Conservation (phyloP, 116 monocot genomes). For the Cymodocea nodosa region DNA sequence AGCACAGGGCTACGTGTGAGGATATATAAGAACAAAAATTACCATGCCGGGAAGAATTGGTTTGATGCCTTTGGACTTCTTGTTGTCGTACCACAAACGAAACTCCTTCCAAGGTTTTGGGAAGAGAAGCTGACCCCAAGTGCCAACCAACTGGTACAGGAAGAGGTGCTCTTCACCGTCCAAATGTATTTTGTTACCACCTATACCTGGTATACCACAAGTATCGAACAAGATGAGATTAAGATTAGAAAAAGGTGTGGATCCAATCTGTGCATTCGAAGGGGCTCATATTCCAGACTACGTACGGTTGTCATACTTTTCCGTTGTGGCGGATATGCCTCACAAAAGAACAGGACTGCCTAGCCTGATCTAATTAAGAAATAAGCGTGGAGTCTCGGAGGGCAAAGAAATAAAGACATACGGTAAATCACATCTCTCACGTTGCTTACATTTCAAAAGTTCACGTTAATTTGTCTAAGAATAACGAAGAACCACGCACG, state of each 20-base stretch:
- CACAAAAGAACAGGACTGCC: too few species aligned
- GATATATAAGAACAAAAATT: constrained; percentile 22
- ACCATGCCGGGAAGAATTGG: constrained; percentile 96
- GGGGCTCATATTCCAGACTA: too few species aligned
- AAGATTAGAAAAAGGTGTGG: background rate
- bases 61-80: constrained; percentile 79
- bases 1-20: background rate
- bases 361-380: too few species aligned
- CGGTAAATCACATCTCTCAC: too few species aligned
- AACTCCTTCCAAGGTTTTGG: constrained; percentile 99
- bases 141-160: constrained; percentile 94
- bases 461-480: too few species aligned
- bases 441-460: too few species aligned
- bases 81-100: constrained; percentile 83
- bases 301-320: too few species aligned
- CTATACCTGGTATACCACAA: constrained; percentile 58
- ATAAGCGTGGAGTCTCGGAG: too few species aligned
- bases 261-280: background rate
- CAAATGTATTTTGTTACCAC: constrained; percentile 84
- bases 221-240: background rate
- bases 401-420: too few species aligned
- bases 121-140: constrained; percentile 96
- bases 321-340: too few species aligned
- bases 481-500: too few species aligned
- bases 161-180: constrained; percentile 51